Evolutionary conservation across 2,329 filamentous ascomycete species (phyloP).

Genomic region (Falciphora oryzae): DNA sequence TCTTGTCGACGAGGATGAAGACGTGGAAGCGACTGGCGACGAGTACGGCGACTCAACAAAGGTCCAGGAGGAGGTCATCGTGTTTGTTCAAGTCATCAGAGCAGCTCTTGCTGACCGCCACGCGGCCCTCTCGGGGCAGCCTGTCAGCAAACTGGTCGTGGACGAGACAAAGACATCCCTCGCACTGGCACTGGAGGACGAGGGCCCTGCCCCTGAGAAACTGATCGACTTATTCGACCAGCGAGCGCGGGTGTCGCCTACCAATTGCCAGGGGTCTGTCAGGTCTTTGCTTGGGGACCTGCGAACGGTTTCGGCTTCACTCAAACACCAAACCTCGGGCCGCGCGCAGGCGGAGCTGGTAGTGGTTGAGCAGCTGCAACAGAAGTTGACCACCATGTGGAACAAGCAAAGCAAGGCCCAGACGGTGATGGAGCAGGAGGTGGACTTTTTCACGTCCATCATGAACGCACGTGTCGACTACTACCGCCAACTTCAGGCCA

Average conservation of each 20-base stretch:
- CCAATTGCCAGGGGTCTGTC: conserved; percentile 54
- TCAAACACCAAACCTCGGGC: conserved; percentile 14
- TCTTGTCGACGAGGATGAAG: conserved; percentile 76
- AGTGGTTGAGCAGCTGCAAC: conserved; percentile 61
- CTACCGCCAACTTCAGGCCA: conserved; percentile 80
- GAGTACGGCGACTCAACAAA: conserved; percentile 86
- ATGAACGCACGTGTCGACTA: conserved; percentile 88
- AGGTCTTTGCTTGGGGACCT: conserved; percentile 65
- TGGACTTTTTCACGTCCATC: conserved; percentile 66
- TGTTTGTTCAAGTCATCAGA: conserved; percentile 74
- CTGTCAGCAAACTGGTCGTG: conserved; percentile 62
- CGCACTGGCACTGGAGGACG: conserved; percentile 51
- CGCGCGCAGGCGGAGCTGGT: conserved; percentile 57
- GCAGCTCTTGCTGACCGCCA: conserved; percentile 74
- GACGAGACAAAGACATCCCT: conserved; percentile 64
- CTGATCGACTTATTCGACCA: conserved; percentile 44
- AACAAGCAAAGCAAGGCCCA: conserved; percentile 44
- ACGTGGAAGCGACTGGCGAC: conserved; percentile 70
- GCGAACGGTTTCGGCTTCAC: conserved; percentile 46
- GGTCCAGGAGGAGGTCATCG: conserved; percentile 81
- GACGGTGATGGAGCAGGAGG: conserved; percentile 56
- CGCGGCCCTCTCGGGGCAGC: conserved; percentile 68
- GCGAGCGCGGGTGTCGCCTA: conserved; percentile 43
- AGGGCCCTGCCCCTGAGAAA: conserved; percentile 66
- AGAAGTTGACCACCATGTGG: conserved; percentile 30